These are phyloP conservation scores for Melanomma pulvis-pyrius DNA, from an alignment of 495 filamentous ascomycete genomes.

Conservation along the genomic window DNA sequence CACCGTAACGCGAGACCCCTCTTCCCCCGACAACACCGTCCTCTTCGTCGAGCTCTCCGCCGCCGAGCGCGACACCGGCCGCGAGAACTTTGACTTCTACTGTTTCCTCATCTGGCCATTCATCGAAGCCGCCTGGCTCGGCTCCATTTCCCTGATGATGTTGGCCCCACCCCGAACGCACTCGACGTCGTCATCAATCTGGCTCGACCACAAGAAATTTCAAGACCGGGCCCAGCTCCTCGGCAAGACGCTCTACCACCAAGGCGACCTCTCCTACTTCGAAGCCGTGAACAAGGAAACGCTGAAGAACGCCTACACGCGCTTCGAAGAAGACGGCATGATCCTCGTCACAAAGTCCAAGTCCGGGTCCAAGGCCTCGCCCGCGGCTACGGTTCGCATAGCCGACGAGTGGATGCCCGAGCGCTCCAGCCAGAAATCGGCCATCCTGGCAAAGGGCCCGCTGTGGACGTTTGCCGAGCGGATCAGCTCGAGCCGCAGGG, in stretches of 20 bases:
- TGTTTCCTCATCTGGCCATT: constrained; percentile 99
- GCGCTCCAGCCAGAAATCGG: constrained; percentile 62
- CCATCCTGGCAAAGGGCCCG: constrained; percentile 67
- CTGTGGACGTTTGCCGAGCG: constrained; percentile 90
- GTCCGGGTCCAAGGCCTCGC: constrained; percentile 54
- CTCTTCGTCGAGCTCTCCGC: constrained; percentile 72
- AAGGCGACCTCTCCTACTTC: constrained; percentile 94
- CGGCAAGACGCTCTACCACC: constrained; percentile 95
- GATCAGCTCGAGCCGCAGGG: constrained; percentile 78
- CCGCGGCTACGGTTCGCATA: constrained; percentile 63
- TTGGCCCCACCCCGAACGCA: constrained; percentile 66
- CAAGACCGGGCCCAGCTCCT: constrained; percentile 85
- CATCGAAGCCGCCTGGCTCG: constrained; percentile 90
- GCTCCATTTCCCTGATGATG: constrained; percentile 80
- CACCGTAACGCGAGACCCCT: constrained; percentile 58
- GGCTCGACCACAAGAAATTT: constrained; percentile 75
- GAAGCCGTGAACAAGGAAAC: constrained; percentile 98
- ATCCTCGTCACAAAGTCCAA: constrained; percentile 69
- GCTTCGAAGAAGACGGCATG: constrained; percentile 90
- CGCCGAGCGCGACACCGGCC: constrained; percentile 70
- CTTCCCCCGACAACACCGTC: constrained; percentile 41
- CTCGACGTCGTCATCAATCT: constrained; percentile 52
- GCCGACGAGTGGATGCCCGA: constrained; percentile 77
- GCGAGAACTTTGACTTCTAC: constrained; percentile 97
- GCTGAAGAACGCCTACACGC: constrained; percentile 85